Percentiles rank a stretch among this genome's conserved stretches.
These are phyloP conservation scores for Lipomyces yarrowii DNA, from an alignment of 1,139 yeast genomes.

Conservation along the genomic window DNA sequence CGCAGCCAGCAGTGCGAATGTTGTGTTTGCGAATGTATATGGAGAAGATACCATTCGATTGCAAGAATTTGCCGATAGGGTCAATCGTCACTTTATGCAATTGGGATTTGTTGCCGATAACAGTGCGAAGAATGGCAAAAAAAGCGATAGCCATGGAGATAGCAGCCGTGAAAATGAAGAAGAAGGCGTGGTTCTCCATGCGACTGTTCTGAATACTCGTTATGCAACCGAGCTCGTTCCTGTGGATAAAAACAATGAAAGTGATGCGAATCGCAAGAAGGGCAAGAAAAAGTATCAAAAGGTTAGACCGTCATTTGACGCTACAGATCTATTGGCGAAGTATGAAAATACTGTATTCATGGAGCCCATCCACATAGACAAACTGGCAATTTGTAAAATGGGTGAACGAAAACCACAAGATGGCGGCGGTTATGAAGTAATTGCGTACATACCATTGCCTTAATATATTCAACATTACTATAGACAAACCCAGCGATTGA, in stretches of 20 bases:
- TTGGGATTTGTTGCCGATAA: slow-evolving; percentile 6
- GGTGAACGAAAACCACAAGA: slow-evolving; percentile 12
- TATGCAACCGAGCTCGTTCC: neutral
- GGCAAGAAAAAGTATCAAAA: neutral
- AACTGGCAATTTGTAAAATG: slow-evolving; percentile 24
- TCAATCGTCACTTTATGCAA: slow-evolving; percentile 11
- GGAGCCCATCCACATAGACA: slow-evolving; percentile 3
- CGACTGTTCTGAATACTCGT: slow-evolving; percentile 20
- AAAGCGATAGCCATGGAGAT: neutral
- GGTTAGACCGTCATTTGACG: slow-evolving; percentile 20
- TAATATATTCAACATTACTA: neutral
- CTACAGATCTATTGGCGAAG: slow-evolving; percentile 7
- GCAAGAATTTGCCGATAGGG: slow-evolving; percentile 23
- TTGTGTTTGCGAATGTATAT: slow-evolving; percentile 19
- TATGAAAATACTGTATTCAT: slow-evolving; percentile 13
- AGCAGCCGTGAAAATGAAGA: neutral
- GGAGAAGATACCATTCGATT: slow-evolving; percentile 3
- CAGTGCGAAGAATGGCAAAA: neutral
- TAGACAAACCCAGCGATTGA: neutral
- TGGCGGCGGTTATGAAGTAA: slow-evolving; percentile 25
- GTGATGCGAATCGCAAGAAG: neutral
- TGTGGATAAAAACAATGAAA: neutral
- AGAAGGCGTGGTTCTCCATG: slow-evolving; percentile 19
- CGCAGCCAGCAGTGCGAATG: slow-evolving; percentile 6
- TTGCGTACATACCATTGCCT: slow-evolving; percentile 14